Evolutionary conservation across 2,329 filamentous ascomycete genomes (phyloP), one percentile per base, ranked within the genome.

Genomic region (Scytalidium sp.): DNA sequence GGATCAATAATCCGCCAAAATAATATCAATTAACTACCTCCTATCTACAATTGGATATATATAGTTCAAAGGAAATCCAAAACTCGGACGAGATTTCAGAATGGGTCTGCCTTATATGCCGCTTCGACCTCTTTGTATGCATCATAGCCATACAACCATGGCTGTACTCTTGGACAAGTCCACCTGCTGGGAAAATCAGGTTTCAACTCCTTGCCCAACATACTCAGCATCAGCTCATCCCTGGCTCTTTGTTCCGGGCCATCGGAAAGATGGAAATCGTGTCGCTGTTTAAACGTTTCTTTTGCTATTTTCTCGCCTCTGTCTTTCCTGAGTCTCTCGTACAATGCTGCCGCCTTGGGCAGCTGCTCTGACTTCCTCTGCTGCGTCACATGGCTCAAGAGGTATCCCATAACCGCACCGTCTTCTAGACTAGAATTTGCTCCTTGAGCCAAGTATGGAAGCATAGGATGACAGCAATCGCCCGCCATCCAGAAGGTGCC

Each of bases 341-440:
- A 80, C 50, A 74, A 57, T 21, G 58, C 59, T 17, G 76, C 60
- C 0, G 69, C 73, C n/a, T 70, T 66, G 0, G 72, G 71, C 2
- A 83, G 50, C 22, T 78, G 70, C 0, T 74, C 68, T 3, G 69
- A 55, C 39, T 71, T 67, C 0, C 57, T 58, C 43, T 70, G 74
- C 1, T 63, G 64, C 27, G 69, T 65, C 9, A 85, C 68, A 2
- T 75, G 70, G 0, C 76, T 75, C 0, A 88, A 67, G 1, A 87
- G 59, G 1, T 74, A 70, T 0, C 84, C 85, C 0, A 88, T 66
- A 0, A 85, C 82, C 0, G 84, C 83, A 0, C 84, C 85, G 47
- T 89, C 85, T 60, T 89, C 85, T 1, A 89, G 71, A 0, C 80
- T 79, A 0, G 78, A 83, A 60, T 87, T 87, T 13, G 85, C 85